Conservation (phyloP, 768 basidiomycete genomes). For the Tulasnella calospora region DNA sequence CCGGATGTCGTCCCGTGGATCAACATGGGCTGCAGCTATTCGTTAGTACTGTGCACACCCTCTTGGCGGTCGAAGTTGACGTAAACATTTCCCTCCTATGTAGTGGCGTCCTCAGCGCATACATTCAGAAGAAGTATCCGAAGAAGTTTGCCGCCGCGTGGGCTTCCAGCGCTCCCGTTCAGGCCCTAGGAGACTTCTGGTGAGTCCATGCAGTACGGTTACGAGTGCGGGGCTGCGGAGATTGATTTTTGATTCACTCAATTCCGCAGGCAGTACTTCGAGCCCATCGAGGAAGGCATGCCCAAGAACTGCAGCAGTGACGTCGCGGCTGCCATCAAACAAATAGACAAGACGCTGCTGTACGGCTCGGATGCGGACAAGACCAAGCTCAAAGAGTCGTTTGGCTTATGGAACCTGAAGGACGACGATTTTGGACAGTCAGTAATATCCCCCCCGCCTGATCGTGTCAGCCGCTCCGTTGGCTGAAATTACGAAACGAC, state of each 20-base stretch:
- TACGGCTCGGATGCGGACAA: not conserved
- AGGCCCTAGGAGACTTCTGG: conserved; percentile 24
- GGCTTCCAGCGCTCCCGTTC: conserved; percentile 22
- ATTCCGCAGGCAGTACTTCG: conserved; percentile 13
- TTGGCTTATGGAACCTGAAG: not conserved
- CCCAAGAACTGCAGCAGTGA: conserved; percentile 26
- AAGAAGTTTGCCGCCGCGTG: conserved; percentile 22
- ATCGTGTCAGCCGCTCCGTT: not conserved
- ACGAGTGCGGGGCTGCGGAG: not conserved
- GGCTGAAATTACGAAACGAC: not conserved
- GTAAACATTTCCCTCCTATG: not conserved
- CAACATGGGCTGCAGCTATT: not conserved
- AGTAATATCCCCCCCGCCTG: not conserved
- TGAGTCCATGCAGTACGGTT: not conserved
- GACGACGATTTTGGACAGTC: not conserved
- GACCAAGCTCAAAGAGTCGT: not conserved
- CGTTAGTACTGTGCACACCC: too few species aligned
- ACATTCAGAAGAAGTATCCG: conserved; percentile 18
- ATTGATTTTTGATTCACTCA: not conserved
- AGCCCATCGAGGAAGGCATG: conserved; percentile 25
- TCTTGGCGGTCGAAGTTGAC: not conserved
- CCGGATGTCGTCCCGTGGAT: not conserved
- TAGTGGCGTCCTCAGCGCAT: conserved; percentile 19
- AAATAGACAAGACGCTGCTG: not conserved
- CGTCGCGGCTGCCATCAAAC: not conserved